Evolutionary conservation across 1,139 yeast genomes (phyloP).

Genomic region (Geotrichum cucujoidarum): DNA sequence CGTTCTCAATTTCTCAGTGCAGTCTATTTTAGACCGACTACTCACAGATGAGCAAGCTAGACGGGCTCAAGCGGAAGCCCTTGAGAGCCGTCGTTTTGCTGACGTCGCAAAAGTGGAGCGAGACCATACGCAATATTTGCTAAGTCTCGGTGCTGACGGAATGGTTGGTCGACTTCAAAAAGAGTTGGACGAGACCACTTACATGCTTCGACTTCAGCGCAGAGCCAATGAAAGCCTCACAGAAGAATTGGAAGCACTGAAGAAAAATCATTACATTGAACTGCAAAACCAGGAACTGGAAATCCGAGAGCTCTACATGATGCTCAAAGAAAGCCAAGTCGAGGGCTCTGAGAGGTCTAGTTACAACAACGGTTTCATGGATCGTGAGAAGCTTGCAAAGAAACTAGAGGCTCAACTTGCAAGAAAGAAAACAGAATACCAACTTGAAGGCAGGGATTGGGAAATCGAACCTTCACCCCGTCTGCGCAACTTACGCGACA

Average conservation of each 20-base stretch:
- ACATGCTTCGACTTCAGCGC: constrained; percentile 61
- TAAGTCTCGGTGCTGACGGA: constrained; percentile 81
- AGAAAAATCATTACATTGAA: constrained; percentile 63
- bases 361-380: constrained; percentile 32
- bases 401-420: constrained; percentile 56
- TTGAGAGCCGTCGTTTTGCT: constrained; percentile 58
- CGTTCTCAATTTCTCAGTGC: constrained; percentile 78
- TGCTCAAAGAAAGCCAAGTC: constrained; percentile 46
- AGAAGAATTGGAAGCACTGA: constrained; percentile 62
- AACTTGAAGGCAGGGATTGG: constrained; percentile 46
- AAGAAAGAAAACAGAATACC: constrained; percentile 58
- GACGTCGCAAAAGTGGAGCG: constrained; percentile 84
- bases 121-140: constrained; percentile 67
- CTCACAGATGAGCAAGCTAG: constrained; percentile 88
- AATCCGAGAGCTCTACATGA: constrained; percentile 74
- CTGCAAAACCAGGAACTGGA: constrained; percentile 86
- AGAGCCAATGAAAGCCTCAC: constrained; percentile 60
- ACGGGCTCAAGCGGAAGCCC: constrained; percentile 69
- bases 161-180: constrained; percentile 63
- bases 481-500: constrained; percentile 67
- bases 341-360: constrained; percentile 40
- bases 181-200: constrained; percentile 70
- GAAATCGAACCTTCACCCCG: constrained; percentile 73
- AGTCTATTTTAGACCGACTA: constrained; percentile 68
- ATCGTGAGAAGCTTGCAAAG: constrained; percentile 40